phyloP scores from a whole-genome alignment of 345 rosid species.

The Lumnitzera racemosa region DNA sequence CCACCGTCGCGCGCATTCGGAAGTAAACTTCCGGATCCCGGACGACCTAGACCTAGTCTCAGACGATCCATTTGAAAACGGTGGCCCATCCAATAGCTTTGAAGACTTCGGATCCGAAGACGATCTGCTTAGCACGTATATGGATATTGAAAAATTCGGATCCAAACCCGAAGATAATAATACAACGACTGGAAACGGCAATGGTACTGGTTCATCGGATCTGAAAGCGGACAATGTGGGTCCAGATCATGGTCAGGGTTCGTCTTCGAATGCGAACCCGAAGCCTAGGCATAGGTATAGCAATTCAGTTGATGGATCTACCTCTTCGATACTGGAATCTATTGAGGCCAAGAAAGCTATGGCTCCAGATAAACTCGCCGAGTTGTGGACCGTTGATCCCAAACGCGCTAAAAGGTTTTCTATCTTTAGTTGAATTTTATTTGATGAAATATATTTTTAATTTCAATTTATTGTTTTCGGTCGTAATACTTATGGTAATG shows the following conservation, averaged over 20 bases:
- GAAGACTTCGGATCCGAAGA: conserved; percentile 77
- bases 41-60: conserved; percentile 72
- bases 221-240: conserved; percentile 32
- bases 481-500: neutral
- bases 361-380: conserved; percentile 93
- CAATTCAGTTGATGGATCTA: conserved; percentile 67
- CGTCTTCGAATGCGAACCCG: conserved; percentile 4
- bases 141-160: conserved; percentile 85
- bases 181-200: too few relatives aligned
- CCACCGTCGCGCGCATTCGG: conserved; percentile 87
- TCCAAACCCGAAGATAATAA: conserved; percentile 26
- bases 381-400: conserved; percentile 84
- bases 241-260: conserved; percentile 11
- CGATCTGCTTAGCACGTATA: conserved; percentile 73
- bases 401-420: conserved; percentile 87
- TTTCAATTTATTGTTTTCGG: neutral
- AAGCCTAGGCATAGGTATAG: conserved; percentile 75
- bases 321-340: conserved; percentile 45
- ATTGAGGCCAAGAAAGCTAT: conserved; percentile 98
- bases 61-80: conserved; percentile 33
- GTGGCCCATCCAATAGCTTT: conserved; percentile 26
- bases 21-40: conserved; percentile 74
- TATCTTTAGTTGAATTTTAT: neutral
- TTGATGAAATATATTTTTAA: neutral
- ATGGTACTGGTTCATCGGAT: conserved; percentile 8